Percentiles rank a stretch among this genome's conserved stretches.
Evolutionary conservation across 2,329 filamentous ascomycete species (phyloP).

Genomic region (Ophiocordyceps camponoti-leonardi): DNA sequence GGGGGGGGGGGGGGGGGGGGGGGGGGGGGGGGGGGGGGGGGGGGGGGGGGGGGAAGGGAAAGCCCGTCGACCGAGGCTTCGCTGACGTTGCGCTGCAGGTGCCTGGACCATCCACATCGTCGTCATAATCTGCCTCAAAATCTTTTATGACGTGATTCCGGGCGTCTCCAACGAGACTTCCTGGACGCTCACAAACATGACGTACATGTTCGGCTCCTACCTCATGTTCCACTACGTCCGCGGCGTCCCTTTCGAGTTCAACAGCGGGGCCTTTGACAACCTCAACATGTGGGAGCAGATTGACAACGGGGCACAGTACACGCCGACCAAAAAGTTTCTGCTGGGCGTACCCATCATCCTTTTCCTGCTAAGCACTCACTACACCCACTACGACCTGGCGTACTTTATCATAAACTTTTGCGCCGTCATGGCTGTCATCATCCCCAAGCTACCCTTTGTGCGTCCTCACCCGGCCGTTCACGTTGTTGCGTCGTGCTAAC

Average conservation of each 20-base stretch:
- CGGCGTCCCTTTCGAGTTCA: constrained; percentile 97
- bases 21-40: no score
- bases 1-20: no score
- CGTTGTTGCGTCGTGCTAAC: background rate
- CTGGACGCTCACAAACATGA: constrained; percentile 97
- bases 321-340: constrained; percentile 94
- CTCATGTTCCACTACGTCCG: constrained; percentile 99
- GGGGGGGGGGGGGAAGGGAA: no score
- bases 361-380: constrained; percentile 94
- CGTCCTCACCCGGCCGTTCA: no score
- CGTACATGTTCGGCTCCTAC: constrained; percentile 97
- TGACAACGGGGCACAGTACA: constrained; percentile 97
- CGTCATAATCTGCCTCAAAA: constrained; percentile 79
- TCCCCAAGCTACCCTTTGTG: constrained; percentile 92
- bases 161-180: constrained; percentile 95
- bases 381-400: constrained; percentile 92
- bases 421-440: constrained; percentile 79
- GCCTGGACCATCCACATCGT: constrained; percentile 97
- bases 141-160: constrained; percentile 92
- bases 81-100: constrained; percentile 33
- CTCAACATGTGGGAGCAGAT: constrained; percentile 99
- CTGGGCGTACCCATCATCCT: constrained; percentile 86
- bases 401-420: constrained; percentile 97
- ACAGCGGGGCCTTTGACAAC: constrained; percentile 95
- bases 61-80: background rate